A percentile compares a stretch with the other conserved stretches of the same genome.
Conservation (phyloP, 2,329 filamentous ascomycete species). For the Fusarium abutilonis region DNA sequence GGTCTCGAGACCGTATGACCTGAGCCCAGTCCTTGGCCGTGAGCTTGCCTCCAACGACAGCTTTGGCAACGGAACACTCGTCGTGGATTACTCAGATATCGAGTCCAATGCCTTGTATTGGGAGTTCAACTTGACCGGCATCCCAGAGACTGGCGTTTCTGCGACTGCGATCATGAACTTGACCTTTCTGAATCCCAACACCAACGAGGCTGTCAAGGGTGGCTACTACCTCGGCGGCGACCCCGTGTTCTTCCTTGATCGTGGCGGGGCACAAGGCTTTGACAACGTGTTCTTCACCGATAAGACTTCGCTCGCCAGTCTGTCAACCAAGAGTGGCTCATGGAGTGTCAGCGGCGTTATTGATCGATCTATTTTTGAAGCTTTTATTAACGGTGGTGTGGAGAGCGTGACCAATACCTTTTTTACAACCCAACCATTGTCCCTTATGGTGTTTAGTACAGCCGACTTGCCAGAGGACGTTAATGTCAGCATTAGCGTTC, state of each 20-base stretch:
- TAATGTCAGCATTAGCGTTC: conserved; percentile 38
- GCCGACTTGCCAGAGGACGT: conserved; percentile 33
- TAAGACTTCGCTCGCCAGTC: conserved; percentile 43
- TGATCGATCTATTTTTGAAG: conserved; percentile 50
- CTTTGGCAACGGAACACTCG: conserved; percentile 59
- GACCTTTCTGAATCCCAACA: conserved; percentile 39
- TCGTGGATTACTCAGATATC: conserved; percentile 59
- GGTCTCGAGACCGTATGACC: conserved; percentile 60
- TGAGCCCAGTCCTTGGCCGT: conserved; percentile 57
- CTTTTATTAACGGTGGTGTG: conserved; percentile 49
- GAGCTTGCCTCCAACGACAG: conserved; percentile 55
- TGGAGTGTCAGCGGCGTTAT: conserved; percentile 49
- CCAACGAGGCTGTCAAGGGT: conserved; percentile 43
- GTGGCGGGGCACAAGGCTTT: conserved; percentile 43
- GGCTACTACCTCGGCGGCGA: conserved; percentile 45
- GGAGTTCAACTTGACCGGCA: conserved; percentile 61
- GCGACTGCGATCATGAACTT: conserved; percentile 46
- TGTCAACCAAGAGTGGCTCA: conserved; percentile 16
- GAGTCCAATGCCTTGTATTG: conserved; percentile 61
- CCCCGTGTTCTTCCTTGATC: conserved; percentile 45
- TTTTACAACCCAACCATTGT: conserved; percentile 46
- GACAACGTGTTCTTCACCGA: conserved; percentile 49
- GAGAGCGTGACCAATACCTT: conserved; percentile 49
- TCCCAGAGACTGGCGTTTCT: conserved; percentile 32
- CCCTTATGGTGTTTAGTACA: conserved; percentile 34